phyloP scores from a whole-genome alignment of 108 stramenopile species.

The Pseudonitzschia multiseries region DNA sequence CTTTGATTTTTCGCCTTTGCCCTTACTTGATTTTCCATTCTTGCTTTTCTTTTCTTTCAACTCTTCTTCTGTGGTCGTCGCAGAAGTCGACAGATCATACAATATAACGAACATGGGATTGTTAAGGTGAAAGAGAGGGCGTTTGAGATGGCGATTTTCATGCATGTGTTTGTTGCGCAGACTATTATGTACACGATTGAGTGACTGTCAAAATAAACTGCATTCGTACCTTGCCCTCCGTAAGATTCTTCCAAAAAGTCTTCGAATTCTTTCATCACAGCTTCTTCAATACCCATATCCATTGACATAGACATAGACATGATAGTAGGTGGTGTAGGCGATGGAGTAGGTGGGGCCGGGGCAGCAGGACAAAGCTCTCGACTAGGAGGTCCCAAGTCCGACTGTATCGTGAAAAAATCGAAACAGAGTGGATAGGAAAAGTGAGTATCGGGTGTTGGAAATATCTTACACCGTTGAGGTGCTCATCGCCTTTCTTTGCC shows the following conservation, averaged over 20 bases:
- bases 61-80: too few species aligned
- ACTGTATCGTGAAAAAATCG: slow-evolving; percentile 11
- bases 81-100: too few species aligned
- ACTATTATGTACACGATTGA: too few species aligned
- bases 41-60: too few species aligned
- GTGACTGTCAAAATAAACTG: too few species aligned
- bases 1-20: slow-evolving; percentile 3
- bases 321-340: slow-evolving; percentile 10
- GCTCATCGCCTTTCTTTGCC: background rate
- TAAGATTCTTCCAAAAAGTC: background rate
- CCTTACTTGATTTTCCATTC: background rate
- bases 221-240: too few species aligned
- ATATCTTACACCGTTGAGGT: background rate
- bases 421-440: background rate
- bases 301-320: slow-evolving; percentile 39
- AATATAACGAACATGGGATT: too few species aligned
- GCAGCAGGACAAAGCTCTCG: slow-evolving; percentile 32
- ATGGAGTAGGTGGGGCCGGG: slow-evolving; percentile 14
- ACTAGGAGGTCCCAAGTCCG: slow-evolving; percentile 28
- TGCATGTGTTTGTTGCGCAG: too few species aligned
- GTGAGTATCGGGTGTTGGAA: background rate
- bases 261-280: background rate
- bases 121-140: too few species aligned
- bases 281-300: slow-evolving; percentile 9
- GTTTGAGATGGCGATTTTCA: too few species aligned